Conservation (phyloP, 2,329 filamentous ascomycete genomes). For the Arachnomyces sp. region DNA sequence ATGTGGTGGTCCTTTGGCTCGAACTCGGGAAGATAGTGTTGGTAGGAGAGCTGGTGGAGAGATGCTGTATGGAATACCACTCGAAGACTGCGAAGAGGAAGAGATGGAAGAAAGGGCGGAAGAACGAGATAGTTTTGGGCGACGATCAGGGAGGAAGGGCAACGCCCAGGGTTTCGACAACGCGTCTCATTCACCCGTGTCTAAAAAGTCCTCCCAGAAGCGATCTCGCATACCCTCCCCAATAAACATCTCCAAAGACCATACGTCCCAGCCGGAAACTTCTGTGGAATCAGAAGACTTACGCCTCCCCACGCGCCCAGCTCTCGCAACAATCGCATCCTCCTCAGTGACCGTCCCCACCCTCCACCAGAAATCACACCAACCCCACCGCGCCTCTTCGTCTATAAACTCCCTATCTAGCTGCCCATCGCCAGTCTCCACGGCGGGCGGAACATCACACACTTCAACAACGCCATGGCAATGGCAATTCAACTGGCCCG, state of each 20-base stretch:
- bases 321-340: constrained; percentile 5
- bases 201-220: too few relatives aligned
- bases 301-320: neutral
- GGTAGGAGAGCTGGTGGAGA: constrained; percentile 10
- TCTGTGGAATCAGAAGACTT: neutral
- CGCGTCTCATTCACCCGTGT: too few relatives aligned
- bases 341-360: neutral
- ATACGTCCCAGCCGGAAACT: too few relatives aligned
- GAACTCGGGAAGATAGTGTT: constrained; percentile 10
- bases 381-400: constrained; percentile 9
- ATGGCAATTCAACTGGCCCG: constrained; percentile 1
- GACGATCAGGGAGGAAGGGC: too few relatives aligned
- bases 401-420: constrained; percentile 17
- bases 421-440: constrained; percentile 23
- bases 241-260: too few relatives aligned
- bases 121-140: too few relatives aligned
- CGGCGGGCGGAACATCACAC: constrained; percentile 18
- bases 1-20: constrained; percentile 17
- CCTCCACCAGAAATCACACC: constrained; percentile 1
- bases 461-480: constrained; percentile 14
- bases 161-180: too few relatives aligned
- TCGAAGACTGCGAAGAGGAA: neutral
- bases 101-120: too few relatives aligned
- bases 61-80: constrained; percentile 5
- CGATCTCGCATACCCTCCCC: too few relatives aligned